Conservation (phyloP, 352 stramenopile species). For the Phytophthora syringae region DNA sequence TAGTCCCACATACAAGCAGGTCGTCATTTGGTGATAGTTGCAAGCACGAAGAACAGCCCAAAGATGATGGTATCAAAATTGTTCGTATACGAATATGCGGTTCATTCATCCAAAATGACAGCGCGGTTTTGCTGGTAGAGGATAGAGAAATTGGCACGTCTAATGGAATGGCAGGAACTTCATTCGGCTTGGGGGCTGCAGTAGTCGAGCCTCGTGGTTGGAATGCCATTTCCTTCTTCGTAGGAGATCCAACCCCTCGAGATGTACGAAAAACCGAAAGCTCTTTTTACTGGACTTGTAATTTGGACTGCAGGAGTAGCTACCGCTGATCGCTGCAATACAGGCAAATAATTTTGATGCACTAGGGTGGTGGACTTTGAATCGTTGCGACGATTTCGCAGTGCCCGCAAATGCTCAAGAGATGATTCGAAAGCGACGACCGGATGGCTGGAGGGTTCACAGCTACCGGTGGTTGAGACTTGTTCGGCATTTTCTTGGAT, state of each 20-base stretch:
- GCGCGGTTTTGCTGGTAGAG: not conserved
- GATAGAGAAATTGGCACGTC: constrained; percentile 1
- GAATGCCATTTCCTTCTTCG: not conserved
- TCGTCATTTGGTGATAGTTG: constrained; percentile 33
- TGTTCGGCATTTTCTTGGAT: constrained; percentile 10
- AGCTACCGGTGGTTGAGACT: not conserved
- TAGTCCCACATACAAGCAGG: constrained; percentile 42
- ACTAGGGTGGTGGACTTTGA: constrained; percentile 9
- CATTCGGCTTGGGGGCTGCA: not conserved
- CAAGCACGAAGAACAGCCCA: constrained; percentile 38
- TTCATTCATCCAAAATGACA: constrained; percentile 43
- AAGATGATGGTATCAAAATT: constrained; percentile 21
- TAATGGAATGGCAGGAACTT: constrained; percentile 3
- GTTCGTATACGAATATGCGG: constrained; percentile 28
- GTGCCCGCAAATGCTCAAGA: constrained; percentile 17
- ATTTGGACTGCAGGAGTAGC: not conserved
- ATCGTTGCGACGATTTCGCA: constrained; percentile 14
- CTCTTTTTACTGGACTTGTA: constrained; percentile 30
- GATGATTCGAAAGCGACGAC: constrained; percentile 36
- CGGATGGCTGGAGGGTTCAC: constrained; percentile 8
- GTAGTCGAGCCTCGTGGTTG: not conserved
- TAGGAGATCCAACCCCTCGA: not conserved
- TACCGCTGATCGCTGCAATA: constrained; percentile 1
- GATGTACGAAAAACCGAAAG: constrained; percentile 25
- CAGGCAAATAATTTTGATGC: constrained; percentile 18